Percentiles rank a stretch among this genome's conserved stretches.
phyloP scores from a whole-genome alignment of 305 asterid genomes.

The Fraxinus velutina region DNA sequence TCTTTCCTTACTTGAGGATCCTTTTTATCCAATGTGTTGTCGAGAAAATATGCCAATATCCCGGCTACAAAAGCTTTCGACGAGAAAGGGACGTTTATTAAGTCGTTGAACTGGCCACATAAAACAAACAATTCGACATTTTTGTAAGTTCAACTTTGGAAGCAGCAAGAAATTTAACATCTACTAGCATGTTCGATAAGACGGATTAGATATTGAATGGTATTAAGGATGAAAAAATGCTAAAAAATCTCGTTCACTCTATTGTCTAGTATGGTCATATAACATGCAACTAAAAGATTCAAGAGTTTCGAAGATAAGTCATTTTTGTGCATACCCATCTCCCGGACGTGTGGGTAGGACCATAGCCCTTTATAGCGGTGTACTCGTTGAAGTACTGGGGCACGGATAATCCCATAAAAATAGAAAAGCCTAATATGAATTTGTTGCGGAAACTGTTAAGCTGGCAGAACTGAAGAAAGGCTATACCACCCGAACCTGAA shows the following conservation, averaged over 20 bases:
- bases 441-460: constrained; percentile 58
- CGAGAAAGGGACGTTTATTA: constrained; percentile 55
- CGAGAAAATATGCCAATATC: constrained; percentile 41
- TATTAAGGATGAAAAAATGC: neutral
- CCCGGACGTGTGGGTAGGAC: constrained; percentile 43
- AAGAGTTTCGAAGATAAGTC: constrained; percentile 4
- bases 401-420: constrained; percentile 47
- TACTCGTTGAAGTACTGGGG: constrained; percentile 55
- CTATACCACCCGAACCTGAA: constrained; percentile 49
- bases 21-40: constrained; percentile 47
- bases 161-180: neutral
- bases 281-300: neutral
- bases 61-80: constrained; percentile 54
- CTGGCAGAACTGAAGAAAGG: constrained; percentile 61
- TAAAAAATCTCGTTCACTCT: neutral
- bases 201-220: neutral
- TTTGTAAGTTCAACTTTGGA: neutral
- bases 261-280: neutral
- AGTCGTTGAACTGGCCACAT: constrained; percentile 50
- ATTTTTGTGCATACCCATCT: constrained; percentile 48
- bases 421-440: constrained; percentile 45
- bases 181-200: neutral
- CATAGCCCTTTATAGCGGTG: constrained; percentile 43
- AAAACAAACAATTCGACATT: neutral
- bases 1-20: constrained; percentile 48